phyloP scores from a whole-genome alignment of 768 basidiomycete genomes.

The Macrolepiota albuminosa region DNA sequence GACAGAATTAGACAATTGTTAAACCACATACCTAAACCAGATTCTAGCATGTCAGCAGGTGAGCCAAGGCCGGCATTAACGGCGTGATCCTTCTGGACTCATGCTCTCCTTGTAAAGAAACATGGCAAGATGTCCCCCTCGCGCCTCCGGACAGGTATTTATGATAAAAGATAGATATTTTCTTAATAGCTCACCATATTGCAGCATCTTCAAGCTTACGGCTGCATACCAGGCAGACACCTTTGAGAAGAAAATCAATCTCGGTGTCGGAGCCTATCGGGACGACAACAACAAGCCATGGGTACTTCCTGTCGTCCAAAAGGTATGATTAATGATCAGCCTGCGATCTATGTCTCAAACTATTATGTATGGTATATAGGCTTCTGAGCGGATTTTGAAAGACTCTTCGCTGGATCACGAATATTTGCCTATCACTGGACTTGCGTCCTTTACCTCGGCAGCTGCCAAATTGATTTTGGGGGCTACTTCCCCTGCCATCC shows the following conservation, averaged over 20 bases:
- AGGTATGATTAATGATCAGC: slow-evolving; percentile 39
- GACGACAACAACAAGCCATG: slow-evolving; percentile 86
- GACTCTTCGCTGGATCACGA: slow-evolving; percentile 82
- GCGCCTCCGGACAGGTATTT: slow-evolving; percentile 80
- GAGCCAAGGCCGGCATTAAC: slow-evolving; percentile 16
- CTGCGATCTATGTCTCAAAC: background rate
- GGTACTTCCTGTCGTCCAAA: slow-evolving; percentile 89
- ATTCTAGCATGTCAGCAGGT: slow-evolving; percentile 50
- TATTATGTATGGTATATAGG: slow-evolving; percentile 39
- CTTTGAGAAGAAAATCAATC: slow-evolving; percentile 76
- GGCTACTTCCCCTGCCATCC: slow-evolving; percentile 60
- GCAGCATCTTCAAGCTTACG: slow-evolving; percentile 87
- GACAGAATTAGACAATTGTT: slow-evolving; percentile 57
- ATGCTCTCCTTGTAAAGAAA: slow-evolving; percentile 38
- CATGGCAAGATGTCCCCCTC: slow-evolving; percentile 72
- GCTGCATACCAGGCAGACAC: slow-evolving; percentile 83
- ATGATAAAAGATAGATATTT: background rate
- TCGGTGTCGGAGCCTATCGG: slow-evolving; percentile 91
- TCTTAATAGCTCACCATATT: slow-evolving; percentile 3
- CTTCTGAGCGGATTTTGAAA: slow-evolving; percentile 62
- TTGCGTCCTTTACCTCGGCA: slow-evolving; percentile 74
- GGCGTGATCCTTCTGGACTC: slow-evolving; percentile 4
- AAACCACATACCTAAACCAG: slow-evolving; percentile 42
- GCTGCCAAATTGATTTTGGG: slow-evolving; percentile 85
- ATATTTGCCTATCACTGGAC: slow-evolving; percentile 87